Percentiles rank a stretch among this genome's conserved stretches.
Evolutionary conservation across 176 grass and related monocot genomes (phyloP).

Genomic region (Triticum dicoccoides): DNA sequence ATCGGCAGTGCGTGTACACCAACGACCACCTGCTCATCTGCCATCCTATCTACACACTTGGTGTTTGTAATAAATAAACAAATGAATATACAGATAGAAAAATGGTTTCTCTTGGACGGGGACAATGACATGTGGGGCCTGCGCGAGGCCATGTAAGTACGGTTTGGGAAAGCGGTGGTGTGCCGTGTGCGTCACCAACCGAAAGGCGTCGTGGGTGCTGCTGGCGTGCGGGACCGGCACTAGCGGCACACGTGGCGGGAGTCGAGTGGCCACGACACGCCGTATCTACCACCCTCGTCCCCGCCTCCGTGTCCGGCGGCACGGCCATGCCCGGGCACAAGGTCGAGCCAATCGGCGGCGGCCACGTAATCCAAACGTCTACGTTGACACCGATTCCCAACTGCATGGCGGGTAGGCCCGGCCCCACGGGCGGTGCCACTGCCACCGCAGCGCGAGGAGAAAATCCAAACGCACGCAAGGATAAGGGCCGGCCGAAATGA

Average conservation of each 20-base stretch:
- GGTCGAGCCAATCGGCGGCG: background rate
- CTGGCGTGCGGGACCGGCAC: background rate
- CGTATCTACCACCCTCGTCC: background rate
- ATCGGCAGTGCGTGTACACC: background rate
- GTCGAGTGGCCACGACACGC: background rate
- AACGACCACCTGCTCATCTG: background rate
- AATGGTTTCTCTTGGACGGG: no score
- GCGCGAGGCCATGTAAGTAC: background rate
- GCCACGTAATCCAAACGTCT: no score
- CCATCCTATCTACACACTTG: background rate
- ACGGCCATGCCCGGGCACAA: background rate
- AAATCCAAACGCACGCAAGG: background rate
- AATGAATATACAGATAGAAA: no score
- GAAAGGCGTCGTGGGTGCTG: background rate
- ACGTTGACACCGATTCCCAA: background rate
- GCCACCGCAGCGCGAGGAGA: background rate
- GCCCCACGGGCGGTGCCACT: background rate
- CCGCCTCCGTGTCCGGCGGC: background rate
- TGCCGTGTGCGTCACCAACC: background rate
- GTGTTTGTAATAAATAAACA: no score
- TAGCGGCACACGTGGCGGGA: background rate
- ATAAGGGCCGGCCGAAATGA: background rate
- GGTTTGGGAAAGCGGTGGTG: background rate
- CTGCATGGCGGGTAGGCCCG: background rate
- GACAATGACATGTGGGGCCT: background rate